A percentile compares a stretch with the other conserved stretches of the same genome.
Conservation (phyloP, 371 early-diverging fungal species). For the Mucor saturninus region DNA sequence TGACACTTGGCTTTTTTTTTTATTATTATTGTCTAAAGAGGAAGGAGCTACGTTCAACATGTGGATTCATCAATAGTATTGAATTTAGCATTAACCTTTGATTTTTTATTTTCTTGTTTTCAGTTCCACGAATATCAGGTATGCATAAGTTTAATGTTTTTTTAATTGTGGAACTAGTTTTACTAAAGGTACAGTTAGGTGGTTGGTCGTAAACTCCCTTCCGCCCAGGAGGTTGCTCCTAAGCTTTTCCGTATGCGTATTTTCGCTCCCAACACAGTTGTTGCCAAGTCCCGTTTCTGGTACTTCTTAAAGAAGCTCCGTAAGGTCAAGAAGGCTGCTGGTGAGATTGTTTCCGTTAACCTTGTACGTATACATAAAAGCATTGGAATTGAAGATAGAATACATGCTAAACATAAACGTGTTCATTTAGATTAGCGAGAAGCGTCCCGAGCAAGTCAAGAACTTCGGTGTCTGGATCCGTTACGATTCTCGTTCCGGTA, state of each 20-base stretch:
- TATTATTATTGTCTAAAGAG: too few species aligned
- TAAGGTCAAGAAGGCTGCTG: constrained; percentile 98
- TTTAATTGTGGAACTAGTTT: not conserved
- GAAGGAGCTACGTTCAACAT: not conserved
- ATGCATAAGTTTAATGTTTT: not conserved
- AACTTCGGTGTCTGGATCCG: constrained; percentile 99
- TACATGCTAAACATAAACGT: not conserved
- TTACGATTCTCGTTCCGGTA: constrained; percentile 98
- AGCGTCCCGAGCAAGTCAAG: constrained; percentile 93
- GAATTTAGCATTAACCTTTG: constrained; percentile 1
- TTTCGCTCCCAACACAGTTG: constrained; percentile 98
- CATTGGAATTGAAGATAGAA: not conserved
- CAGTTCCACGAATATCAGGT: constrained; percentile 30
- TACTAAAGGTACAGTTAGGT: constrained; percentile 54
- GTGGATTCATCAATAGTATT: not conserved
- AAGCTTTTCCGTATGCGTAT: constrained; percentile 98
- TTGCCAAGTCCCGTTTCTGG: constrained; percentile 99
- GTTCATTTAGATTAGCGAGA: constrained; percentile 83
- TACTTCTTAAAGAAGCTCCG: constrained; percentile 98
- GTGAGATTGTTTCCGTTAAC: constrained; percentile 97
- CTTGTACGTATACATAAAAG: constrained; percentile 54
- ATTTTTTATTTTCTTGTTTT: not conserved
- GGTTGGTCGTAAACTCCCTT: constrained; percentile 93
- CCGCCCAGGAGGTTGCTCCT: constrained; percentile 92
- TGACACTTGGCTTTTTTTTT: not conserved